phyloP scores from a whole-genome alignment of 257 asterid genomes.

The Nicotiana sylvestris region DNA sequence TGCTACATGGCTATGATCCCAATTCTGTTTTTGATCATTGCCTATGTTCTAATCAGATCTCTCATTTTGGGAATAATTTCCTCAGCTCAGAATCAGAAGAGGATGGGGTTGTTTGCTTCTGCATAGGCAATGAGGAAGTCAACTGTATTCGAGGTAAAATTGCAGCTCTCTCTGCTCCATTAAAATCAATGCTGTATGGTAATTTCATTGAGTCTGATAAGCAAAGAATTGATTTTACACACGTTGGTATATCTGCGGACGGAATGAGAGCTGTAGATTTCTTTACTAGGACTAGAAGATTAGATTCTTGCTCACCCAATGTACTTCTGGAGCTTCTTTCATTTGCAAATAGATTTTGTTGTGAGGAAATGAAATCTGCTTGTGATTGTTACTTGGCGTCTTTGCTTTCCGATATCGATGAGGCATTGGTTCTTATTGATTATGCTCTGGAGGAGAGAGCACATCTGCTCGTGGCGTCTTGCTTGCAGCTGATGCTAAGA shows the following conservation, averaged over 20 bases:
- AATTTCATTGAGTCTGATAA: constrained; percentile 36
- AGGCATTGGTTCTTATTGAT: constrained; percentile 42
- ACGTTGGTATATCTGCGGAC: constrained; percentile 38
- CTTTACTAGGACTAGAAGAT: constrained; percentile 30
- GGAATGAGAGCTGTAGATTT: constrained; percentile 37
- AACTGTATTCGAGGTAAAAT: constrained; percentile 37
- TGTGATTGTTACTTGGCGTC: constrained; percentile 41
- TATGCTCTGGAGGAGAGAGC: constrained; percentile 52
- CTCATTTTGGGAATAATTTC: constrained; percentile 8
- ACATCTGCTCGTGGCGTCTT: constrained; percentile 35
- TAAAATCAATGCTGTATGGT: constrained; percentile 40
- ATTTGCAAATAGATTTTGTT: constrained; percentile 50
- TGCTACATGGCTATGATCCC: constrained; percentile 36
- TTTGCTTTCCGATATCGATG: constrained; percentile 36
- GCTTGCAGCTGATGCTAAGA: constrained; percentile 47
- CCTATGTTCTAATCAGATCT: constrained; percentile 21
- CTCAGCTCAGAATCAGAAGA: constrained; percentile 16
- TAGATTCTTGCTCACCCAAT: constrained; percentile 27
- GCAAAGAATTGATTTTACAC: constrained; percentile 37
- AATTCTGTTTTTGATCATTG: constrained; percentile 38
- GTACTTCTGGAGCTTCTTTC: constrained; percentile 39
- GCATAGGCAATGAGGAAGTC: constrained; percentile 32
- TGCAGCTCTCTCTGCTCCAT: constrained; percentile 44
- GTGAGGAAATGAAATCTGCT: constrained; percentile 43
- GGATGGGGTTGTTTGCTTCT: constrained; percentile 30